Base-by-base conservation (phyloP, 129 eudicot genomes). In the Rutidosis leptorrhynchoides region DNA sequence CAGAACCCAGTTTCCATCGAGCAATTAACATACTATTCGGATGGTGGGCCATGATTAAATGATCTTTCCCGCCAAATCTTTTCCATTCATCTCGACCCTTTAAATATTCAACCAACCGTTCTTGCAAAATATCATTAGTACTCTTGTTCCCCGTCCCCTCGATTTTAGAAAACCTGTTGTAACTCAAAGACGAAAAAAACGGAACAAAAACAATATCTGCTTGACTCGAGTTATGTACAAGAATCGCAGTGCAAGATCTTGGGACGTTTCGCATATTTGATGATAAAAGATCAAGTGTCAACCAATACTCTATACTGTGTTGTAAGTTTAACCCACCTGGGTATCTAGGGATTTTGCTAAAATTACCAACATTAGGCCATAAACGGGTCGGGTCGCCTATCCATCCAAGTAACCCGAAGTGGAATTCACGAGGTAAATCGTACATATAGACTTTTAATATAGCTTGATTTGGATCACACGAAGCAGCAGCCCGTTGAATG, bases 251-350 rank as follows among this genome's bases (percentile, higher is more conserved):
- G 74, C 96, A 84, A 22, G 99, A 85, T 77, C 95, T 79, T 24
- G 17, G 69, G 40, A 86, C 52, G 59, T 81, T 74, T 22, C 70
- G 81, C 3, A 59, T 62, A 28, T 64, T 61, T 10, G 99, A 89
- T 25, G 86, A 82, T 72, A 94, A 80, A 72, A 94, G 99, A 81
- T 89, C 95, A 62, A 94, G 93, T 45, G 99, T 94, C 55, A 94
- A 90, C 95, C 95, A 94, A 53, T 89, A 94, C 69, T 94, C 99
- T 26, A 77, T 58, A 59, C 98, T 88, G 58, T 92, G 98, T 73
- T 92, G 98, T 32, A 85, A 76, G 74, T 92, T 92, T 69, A 94
- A 64, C 2, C 97, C 99, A 56, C 99, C 99, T 0, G 96, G 96
- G 68, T 94, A 88, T 20, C 67, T 70, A 6, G 95, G 99, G 48